Conservation (phyloP, 2,329 filamentous ascomycete genomes). For the Trichoderma sp. region DNA sequence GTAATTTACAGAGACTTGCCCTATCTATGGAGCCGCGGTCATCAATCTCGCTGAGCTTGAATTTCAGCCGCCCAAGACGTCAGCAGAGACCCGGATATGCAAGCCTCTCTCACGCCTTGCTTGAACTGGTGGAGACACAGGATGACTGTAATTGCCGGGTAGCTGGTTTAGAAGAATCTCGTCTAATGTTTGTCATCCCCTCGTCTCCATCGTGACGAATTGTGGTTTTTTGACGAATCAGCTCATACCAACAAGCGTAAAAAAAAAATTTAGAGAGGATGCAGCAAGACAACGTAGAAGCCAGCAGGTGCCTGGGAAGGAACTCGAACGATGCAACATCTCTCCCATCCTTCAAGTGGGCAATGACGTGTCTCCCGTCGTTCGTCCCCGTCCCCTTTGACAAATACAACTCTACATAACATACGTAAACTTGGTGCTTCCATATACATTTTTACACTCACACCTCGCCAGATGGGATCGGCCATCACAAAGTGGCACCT, state of each 20-base stretch:
- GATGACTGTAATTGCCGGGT: conserved; percentile 10
- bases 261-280: background rate
- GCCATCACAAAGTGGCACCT: background rate
- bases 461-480: conserved; percentile 2
- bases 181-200: background rate
- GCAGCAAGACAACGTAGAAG: background rate
- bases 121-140: background rate
- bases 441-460: background rate
- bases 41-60: background rate
- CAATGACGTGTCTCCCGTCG: conserved; percentile 4
- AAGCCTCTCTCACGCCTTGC: background rate
- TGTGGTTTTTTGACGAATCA: conserved; percentile 1
- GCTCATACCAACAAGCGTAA: background rate
- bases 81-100: background rate
- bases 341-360: conserved; percentile 19
- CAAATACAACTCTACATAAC: background rate
- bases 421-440: background rate
- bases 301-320: conserved; percentile 12
- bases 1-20: background rate
- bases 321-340: conserved; percentile 24
- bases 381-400: background rate
- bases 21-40: background rate
- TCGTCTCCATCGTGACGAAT: background rate
- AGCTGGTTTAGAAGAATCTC: conserved; percentile 1
- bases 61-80: background rate